Evolutionary conservation across 345 rosid genomes (phyloP).

Genomic region (Eucalyptus fibrosa): DNA sequence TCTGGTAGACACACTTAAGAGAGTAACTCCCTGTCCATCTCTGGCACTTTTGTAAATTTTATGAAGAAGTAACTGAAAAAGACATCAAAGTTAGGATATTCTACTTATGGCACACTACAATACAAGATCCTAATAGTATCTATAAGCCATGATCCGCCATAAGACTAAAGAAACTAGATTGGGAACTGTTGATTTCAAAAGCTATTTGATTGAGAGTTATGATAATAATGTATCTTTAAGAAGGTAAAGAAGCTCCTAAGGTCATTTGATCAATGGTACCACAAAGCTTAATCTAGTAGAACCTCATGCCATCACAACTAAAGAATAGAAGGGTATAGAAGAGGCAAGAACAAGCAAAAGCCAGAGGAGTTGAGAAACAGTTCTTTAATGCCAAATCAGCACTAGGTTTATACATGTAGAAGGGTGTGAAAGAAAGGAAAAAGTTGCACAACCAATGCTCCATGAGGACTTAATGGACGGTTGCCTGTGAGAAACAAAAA

Average conservation of each 20-base stretch:
- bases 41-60: background rate
- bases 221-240: background rate
- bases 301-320: background rate
- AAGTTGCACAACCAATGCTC: background rate
- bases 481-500: background rate
- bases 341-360: background rate
- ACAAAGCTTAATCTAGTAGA: background rate
- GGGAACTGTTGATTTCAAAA: background rate
- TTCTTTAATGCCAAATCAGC: background rate
- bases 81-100: background rate
- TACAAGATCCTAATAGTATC: background rate
- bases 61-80: background rate
- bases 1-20: background rate
- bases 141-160: background rate
- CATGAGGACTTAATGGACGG: background rate
- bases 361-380: background rate
- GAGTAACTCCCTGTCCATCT: background rate
- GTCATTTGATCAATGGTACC: background rate
- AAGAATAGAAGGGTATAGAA: background rate
- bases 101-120: background rate
- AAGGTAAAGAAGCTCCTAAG: background rate
- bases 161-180: background rate
- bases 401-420: background rate
- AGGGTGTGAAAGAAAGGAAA: background rate
- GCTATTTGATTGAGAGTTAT: background rate